Conservation (phyloP, 2,329 filamentous ascomycete genomes). For the Periglandula ipomoeae region DNA sequence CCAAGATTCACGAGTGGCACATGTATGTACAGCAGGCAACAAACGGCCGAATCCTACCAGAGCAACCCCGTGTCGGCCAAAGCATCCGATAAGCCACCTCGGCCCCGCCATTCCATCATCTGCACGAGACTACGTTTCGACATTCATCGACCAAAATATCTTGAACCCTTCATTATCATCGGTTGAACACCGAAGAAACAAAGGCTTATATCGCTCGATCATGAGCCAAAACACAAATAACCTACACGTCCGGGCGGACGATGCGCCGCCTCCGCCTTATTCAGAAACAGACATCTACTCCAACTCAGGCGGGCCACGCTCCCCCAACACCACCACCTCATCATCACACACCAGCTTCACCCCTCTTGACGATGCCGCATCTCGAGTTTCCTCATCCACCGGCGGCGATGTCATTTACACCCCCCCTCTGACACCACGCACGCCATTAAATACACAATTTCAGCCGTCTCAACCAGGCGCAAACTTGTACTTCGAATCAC, state of each 20-base stretch:
- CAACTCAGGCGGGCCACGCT: constrained; percentile 23
- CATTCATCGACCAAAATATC: too few species aligned
- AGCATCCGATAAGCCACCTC: background rate
- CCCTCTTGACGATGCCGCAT: constrained; percentile 24
- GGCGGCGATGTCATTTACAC: constrained; percentile 38
- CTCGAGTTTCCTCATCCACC: constrained; percentile 28
- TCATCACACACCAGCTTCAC: constrained; percentile 14
- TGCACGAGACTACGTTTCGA: too few species aligned
- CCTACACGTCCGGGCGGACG: constrained; percentile 18
- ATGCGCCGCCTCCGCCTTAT: constrained; percentile 46
- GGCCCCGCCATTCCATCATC: background rate
- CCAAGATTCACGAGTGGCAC: background rate
- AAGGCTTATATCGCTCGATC: constrained; percentile 2
- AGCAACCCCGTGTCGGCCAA: too few species aligned
- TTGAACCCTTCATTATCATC: too few species aligned
- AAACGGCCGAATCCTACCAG: too few species aligned
- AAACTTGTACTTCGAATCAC: constrained; percentile 35
- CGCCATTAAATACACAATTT: constrained; percentile 11
- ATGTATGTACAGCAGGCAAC: too few species aligned
- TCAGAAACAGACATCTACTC: constrained; percentile 49
- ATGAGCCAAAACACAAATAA: constrained; percentile 12
- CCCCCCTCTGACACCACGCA: constrained; percentile 38
- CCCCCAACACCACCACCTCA: constrained; percentile 13
- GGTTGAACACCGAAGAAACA: too few species aligned
- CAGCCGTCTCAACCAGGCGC: constrained; percentile 10